phyloP scores from a whole-genome alignment of 768 basidiomycete species.

The Chiua virens region DNA sequence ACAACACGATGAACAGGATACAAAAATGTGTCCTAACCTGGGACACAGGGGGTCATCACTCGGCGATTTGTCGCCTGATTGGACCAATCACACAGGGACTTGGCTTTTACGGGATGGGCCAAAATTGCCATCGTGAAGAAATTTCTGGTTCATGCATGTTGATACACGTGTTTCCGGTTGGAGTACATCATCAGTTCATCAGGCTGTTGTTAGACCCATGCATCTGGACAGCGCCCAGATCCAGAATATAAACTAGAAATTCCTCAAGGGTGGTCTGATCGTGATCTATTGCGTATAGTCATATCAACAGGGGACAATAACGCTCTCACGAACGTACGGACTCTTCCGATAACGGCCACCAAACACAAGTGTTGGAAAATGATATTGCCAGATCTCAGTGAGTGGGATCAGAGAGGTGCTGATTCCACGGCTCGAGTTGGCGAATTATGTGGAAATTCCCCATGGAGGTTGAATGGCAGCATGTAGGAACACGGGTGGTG shows the following conservation, averaged over 20 bases:
- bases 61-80: slow-evolving; percentile 19
- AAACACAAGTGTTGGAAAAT: slow-evolving; percentile 20
- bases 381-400: slow-evolving; percentile 21
- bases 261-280: slow-evolving; percentile 19
- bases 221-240: slow-evolving; percentile 23
- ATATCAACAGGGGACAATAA: slow-evolving; percentile 14
- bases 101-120: slow-evolving; percentile 7
- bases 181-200: slow-evolving; percentile 10
- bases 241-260: slow-evolving; percentile 17
- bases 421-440: slow-evolving; percentile 17
- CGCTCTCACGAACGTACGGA: slow-evolving; percentile 28
- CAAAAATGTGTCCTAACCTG: slow-evolving; percentile 7
- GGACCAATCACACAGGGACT: slow-evolving; percentile 13
- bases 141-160: slow-evolving; percentile 11
- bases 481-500: not conserved
- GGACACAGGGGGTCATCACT: slow-evolving; percentile 17
- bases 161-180: slow-evolving; percentile 25
- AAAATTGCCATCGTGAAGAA: slow-evolving; percentile 6
- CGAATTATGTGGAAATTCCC: slow-evolving; percentile 3
- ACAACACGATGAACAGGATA: slow-evolving; percentile 10
- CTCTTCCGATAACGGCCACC: slow-evolving; percentile 19
- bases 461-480: slow-evolving; percentile 4
- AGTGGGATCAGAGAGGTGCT: slow-evolving; percentile 20
- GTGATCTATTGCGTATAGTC: slow-evolving; percentile 25
- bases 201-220: slow-evolving; percentile 12